Percentiles rank a stretch among this genome's conserved stretches.
Evolutionary conservation across 2,329 filamentous ascomycete genomes (phyloP).

Genomic region (Sarocladium strictum): DNA sequence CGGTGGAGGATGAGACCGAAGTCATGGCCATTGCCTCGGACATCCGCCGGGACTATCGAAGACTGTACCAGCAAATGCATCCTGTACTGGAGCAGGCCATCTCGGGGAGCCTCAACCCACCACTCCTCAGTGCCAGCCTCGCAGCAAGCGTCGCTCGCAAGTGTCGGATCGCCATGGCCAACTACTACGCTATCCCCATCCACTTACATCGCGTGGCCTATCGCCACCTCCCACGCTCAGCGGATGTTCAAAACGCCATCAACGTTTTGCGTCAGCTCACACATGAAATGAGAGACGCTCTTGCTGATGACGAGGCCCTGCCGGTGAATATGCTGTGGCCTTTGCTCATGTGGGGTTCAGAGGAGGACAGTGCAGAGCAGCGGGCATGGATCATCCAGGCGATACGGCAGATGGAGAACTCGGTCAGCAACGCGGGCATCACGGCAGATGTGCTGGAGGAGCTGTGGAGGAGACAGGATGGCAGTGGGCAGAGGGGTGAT

Average conservation of each 20-base stretch:
- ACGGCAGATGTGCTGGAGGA: conserved; percentile 40
- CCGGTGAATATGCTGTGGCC: conserved; percentile 54
- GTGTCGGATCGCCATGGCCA: conserved; percentile 50
- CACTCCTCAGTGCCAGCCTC: conserved; percentile 41
- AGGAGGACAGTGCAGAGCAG: conserved; percentile 44
- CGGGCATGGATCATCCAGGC: conserved; percentile 44
- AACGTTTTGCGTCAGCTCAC: conserved; percentile 42
- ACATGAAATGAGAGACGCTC: conserved; percentile 34
- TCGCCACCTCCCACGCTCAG: conserved; percentile 44
- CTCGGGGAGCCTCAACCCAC: conserved; percentile 41
- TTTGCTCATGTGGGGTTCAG: conserved; percentile 47
- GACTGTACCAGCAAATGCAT: conserved; percentile 43
- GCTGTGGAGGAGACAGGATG: conserved; percentile 37
- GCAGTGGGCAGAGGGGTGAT: conserved; percentile 32
- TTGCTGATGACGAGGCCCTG: conserved; percentile 36
- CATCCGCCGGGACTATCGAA: conserved; percentile 44
- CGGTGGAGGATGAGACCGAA: conserved; percentile 51
- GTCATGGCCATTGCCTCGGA: conserved; percentile 48
- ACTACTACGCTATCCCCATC: conserved; percentile 50
- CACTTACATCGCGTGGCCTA: conserved; percentile 53
- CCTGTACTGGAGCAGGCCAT: conserved; percentile 51
- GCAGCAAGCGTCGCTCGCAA: conserved; percentile 44
- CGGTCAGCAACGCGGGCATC: conserved; percentile 37
- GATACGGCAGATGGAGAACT: conserved; percentile 41
- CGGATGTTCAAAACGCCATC: conserved; percentile 41